Conservation (phyloP, 306 rosid species). For the Sicyos baderoa region DNA sequence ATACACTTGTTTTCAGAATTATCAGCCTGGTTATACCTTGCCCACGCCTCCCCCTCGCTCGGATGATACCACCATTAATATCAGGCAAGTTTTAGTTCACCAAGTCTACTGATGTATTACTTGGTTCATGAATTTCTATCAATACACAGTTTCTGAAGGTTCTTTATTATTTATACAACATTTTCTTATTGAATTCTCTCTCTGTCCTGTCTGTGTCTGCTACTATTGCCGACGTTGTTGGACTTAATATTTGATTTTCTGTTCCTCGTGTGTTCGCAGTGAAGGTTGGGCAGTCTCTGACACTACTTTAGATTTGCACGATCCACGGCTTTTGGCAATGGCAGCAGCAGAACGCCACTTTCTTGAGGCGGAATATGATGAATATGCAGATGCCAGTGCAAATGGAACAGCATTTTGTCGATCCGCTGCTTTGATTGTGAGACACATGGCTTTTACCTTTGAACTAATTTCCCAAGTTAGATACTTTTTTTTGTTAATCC, state of each 20-base stretch:
- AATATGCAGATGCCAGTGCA: constrained; percentile 77
- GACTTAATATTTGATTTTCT: constrained; percentile 19
- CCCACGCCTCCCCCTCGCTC: constrained; percentile 65
- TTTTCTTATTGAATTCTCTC: too few species aligned
- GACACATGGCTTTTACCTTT: neutral
- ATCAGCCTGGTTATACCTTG: constrained; percentile 79
- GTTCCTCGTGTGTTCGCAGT: constrained; percentile 28
- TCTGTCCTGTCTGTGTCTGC: too few species aligned
- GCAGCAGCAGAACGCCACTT: constrained; percentile 89
- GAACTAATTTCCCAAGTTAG: neutral
- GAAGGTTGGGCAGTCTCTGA: constrained; percentile 98
- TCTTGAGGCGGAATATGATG: constrained; percentile 90
- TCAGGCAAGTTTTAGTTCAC: constrained; percentile 48
- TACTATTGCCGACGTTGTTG: too few species aligned
- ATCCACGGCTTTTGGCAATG: constrained; percentile 90
- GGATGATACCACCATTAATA: constrained; percentile 81
- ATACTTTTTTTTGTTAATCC: too few species aligned
- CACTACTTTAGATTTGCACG: constrained; percentile 80
- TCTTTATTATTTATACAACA: too few species aligned
- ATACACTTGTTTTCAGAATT: constrained; percentile 42
- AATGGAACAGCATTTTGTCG: constrained; percentile 94
- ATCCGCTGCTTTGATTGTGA: constrained; percentile 91
- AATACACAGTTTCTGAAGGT: too few species aligned
- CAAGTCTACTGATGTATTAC: neutral
- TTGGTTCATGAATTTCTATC: neutral